Evolutionary conservation across 768 basidiomycete species (phyloP), one percentile per base, ranked within the genome.

Genomic region (Suillus bovinus): DNA sequence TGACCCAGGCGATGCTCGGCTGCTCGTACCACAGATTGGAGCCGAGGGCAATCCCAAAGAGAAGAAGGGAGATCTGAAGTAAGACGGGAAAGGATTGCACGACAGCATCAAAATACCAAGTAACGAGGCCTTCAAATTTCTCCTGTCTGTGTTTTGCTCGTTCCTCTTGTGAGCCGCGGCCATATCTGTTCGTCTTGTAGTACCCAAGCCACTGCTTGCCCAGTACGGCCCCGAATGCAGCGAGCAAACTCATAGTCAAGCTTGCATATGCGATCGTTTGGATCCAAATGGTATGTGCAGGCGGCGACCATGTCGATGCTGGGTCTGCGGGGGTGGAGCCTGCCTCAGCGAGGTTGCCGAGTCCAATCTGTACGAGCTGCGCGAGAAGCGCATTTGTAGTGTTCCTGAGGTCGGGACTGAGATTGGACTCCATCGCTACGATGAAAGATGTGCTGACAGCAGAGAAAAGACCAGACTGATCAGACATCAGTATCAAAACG

Each of bases 171-270:
- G 66, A 54, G 5, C 66, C 66, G 38, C 38, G 55, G 5, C 52
- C 54, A 17, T 49, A 49, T 29, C 47, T 29, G 34, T 31, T 53
- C 8, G 29, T 24, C n/a, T 41, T 42, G 53, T 58, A 58, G n/a
- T 62, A 22, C 22, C 36, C 39, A 1, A 67, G 66, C 66, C 66
- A 67, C 33, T 67, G 66, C 41, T 67, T 67, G n/a, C 66, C 66
- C 2, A 67, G 22, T 24, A 67, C 60, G 11, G 66, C 66, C 29
- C 65, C 60, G 14, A 66, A 33, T 8, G 66, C 66, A 20, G 66
- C 66, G 31, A 63, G 54, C n/a, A 67, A 57, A n/a, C 60, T 61
- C 27, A 42, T 50, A 2, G 66, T 31, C 44, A 67, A 54, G 44
- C 66, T 67, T 34, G 57, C 57, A 16, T 67, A 67, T 24, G 53